Evolutionary conservation across 805 yeast species (phyloP), one percentile per base, ranked within the genome.

Genomic region (Debaryomyces maramus): DNA sequence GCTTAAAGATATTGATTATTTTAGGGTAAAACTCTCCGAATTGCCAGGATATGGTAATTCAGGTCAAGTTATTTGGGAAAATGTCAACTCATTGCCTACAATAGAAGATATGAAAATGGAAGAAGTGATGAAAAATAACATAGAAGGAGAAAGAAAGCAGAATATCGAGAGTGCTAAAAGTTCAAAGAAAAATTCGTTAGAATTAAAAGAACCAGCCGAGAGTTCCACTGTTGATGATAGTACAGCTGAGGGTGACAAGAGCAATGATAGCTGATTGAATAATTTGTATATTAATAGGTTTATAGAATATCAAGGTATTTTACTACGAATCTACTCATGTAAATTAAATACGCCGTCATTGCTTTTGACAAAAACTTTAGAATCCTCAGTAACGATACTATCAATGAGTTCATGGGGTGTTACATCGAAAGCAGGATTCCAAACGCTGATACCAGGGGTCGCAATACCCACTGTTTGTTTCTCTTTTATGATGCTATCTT

Each of bases 341-440:
- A 81, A 62, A 39, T 74, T 58, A 51, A 82, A 85, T 7, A 65
- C 52, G 2, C 88, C 89, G 10, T 46, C 33, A 2, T 63, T 33
- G 38, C 70, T 65, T 54, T 85, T 85, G 23, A 65, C 63, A 38
- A 46, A 57, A 15, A 76, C 71, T 2, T 72, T 81, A 3, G 78
- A 77, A 39, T 79, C 77, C 63, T 91, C 98, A 0, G 97, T 91
- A 24, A 91, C 88, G 44, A 93, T 88, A 43, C 88, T 86, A 56
- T 89, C 97, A 39, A 91, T 89, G 27, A 84, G 66, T 32, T 73
- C 75, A 52, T 83, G 81, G 0, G 96, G 96, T 3, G 98, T 88
- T 11, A 93, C 88, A 56, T 91, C 99, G 55, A 91, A 91, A 0
- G 97, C 85, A 0, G 99, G 99, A 55, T 93, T 93, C 97, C 97